Base-by-base conservation (phyloP, 352 stramenopile species). In the Pythium graminicola region DNA sequence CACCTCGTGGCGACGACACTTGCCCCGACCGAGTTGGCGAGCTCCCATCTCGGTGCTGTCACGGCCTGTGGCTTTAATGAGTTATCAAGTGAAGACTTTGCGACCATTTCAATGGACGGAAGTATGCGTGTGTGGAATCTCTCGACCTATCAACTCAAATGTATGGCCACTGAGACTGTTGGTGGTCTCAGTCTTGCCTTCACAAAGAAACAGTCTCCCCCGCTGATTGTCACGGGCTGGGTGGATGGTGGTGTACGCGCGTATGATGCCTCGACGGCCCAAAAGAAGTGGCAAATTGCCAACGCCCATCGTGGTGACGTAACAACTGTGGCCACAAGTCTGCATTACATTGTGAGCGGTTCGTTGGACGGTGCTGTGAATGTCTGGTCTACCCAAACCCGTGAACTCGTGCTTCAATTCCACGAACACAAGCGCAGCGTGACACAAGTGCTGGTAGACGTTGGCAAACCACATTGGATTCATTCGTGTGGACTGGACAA, bases 361-460 rank as follows among this genome's bases (percentile, higher is more conserved):
- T 71, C 82, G 6, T 75, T 65, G 23, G 89, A 97, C 42, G 89
- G 90, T 33, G 83, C 72, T 0, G 85, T 97, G n/a, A 87, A 79
- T 51, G 67, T 97, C 47, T 97, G 90, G 90, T 85, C 76, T 1
- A 65, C 84, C 10, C 67, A 75, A 17, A 96, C 79, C 5, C 71
- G 85, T 10, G 83, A 95, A 64, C 72, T 97, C 13, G 81, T 97
- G 45, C 68, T 95, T 9, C 79, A 93, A 64, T 97, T 97, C 52
- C 79, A 89, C 45, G 86, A 97, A 43, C 89, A 97, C 69, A 86
- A 87, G 61, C 80, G 82, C 22, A 70, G 58, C 31, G 88, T 97
- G 20, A 74, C 73, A 5, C 69, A 83, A 20, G 76, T 97, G 28
- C 61, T 92, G 0, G 68, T 96, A 4, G 89, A 97, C 50, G 45